A percentile compares a stretch with the other conserved stretches of the same genome.
These are phyloP conservation scores for Hydnum rufescens DNA, from an alignment of 768 basidiomycete genomes.

Conservation along the genomic window DNA sequence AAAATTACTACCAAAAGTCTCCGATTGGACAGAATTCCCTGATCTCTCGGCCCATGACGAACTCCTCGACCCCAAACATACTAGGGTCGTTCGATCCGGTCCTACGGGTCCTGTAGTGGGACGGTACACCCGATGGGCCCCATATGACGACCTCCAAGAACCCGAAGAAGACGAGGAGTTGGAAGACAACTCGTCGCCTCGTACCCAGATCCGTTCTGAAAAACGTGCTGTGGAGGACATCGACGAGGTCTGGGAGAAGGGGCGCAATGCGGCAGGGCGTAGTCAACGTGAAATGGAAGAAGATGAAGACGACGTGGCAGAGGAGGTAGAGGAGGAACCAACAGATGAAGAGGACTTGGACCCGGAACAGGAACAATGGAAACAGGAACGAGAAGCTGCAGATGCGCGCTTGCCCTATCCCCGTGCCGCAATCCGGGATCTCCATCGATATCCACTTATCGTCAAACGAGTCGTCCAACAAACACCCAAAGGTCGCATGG, in stretches of 20 bases:
- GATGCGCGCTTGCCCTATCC: neutral
- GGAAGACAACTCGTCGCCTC: no score
- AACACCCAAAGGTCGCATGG: slow-evolving; percentile 84
- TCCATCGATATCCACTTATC: slow-evolving; percentile 26
- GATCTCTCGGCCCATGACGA: neutral
- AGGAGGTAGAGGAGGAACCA: no score
- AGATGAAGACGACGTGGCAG: neutral
- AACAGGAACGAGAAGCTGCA: neutral
- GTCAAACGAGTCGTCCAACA: slow-evolving; percentile 56
- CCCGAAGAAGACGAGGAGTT: no score
- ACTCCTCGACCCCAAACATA: neutral
- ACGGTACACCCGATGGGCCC: no score
- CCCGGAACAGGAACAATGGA: neutral
- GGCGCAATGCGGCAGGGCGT: neutral
- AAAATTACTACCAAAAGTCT: neutral
- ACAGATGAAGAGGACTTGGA: no score
- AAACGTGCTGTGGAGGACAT: no score
- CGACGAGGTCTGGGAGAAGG: neutral
- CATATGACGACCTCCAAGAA: no score
- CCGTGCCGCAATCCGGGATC: slow-evolving; percentile 6
- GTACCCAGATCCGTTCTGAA: no score
- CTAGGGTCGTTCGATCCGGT: no score
- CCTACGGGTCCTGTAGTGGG: no score
- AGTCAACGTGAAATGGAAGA: neutral
- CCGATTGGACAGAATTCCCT: neutral